Evolutionary conservation across 2,329 filamentous ascomycete genomes (phyloP).

Genomic region (Rutstroemia sydowiana): DNA sequence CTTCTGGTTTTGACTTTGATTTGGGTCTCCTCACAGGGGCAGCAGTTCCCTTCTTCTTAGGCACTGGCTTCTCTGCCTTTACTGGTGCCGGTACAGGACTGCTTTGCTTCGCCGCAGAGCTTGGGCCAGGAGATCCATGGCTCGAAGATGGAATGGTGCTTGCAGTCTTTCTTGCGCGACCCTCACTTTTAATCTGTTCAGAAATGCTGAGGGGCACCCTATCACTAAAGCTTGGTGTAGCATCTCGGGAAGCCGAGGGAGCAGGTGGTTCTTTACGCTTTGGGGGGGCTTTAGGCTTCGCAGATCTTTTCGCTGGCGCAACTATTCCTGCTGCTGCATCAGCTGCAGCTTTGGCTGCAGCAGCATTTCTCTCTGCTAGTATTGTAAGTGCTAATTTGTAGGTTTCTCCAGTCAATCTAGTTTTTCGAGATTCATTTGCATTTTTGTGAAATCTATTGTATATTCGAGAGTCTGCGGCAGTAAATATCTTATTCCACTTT

Average conservation of each 20-base stretch:
- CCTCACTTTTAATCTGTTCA: slow-evolving; percentile 28
- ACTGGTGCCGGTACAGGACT: slow-evolving; percentile 14
- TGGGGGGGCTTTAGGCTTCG: slow-evolving; percentile 12
- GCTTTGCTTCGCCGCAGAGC: slow-evolving; percentile 14
- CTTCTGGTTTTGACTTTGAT: slow-evolving; percentile 19
- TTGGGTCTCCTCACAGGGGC: slow-evolving; percentile 17
- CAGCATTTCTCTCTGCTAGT: slow-evolving; percentile 19
- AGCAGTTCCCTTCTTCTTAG: slow-evolving; percentile 25
- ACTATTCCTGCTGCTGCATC: slow-evolving; percentile 1
- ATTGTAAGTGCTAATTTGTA: slow-evolving; percentile 21
- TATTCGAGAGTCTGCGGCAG: slow-evolving; percentile 27
- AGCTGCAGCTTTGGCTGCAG: slow-evolving; percentile 19
- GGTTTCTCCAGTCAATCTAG: slow-evolving; percentile 21
- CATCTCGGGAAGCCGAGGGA: slow-evolving; percentile 19
- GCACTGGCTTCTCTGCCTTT: slow-evolving; percentile 19
- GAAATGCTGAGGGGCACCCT: slow-evolving; percentile 23
- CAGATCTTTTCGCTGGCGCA: not conserved
- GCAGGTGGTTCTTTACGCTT: slow-evolving; percentile 21
- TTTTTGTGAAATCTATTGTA: slow-evolving; percentile 27
- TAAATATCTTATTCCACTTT: slow-evolving; percentile 29
- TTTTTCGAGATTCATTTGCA: slow-evolving; percentile 22
- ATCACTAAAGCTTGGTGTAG: slow-evolving; percentile 15
- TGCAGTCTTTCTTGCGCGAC: slow-evolving; percentile 21
- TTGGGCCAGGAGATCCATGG: slow-evolving; percentile 22
- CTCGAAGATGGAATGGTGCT: slow-evolving; percentile 21